Base-by-base conservation (phyloP, 352 stramenopile genomes). In the Phytophthora cryptogea region DNA sequence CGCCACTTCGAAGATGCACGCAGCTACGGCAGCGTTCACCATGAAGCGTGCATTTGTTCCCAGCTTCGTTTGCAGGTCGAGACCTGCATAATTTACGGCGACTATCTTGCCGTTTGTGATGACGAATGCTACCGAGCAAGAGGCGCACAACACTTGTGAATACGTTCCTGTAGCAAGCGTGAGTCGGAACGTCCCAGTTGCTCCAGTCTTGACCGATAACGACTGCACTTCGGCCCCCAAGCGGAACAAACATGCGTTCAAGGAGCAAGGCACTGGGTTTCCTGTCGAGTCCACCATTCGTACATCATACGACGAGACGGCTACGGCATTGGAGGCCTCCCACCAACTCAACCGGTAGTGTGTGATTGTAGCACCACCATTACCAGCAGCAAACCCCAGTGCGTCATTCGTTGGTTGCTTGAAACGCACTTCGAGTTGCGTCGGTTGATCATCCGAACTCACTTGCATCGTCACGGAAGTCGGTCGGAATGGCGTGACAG, bases 161-260 rank as follows among this genome's bases (percentile, higher is more conserved):
- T 80, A 88, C 4, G 58, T 57, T 4, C 56, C 58, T 0, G 53
- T 86, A 43, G 59, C 83, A 2, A 86, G 83, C 46, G 61, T 87
- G 23, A 78, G 78, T 31, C 73, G 81, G 63, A 97, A 97, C 1
- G 74, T 85, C 11, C 94, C 94, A 1, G 49, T 48, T 48, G 46
- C 63, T 44, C 46, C 59, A 8, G 81, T 54, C 39, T 81, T 94
- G 5, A 98, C 59, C 4, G 84, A 86, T 41, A 99, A 60, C 5
- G 76, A 92, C 68, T 98, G 94, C 9, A 98, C 86, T 60, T 97
- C 86, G 5, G 88, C 78, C n/a, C 96, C 96, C 16, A 98, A 62
- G 14, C 93, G 88, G 54, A 98, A 92, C 47, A 82, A 65, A 62
- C 96, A 99, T 7, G 68, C 47, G 0, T 55, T 47, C 1, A 49